Evolutionary conservation across 441 rosid species (phyloP).

Genomic region (Biscutella laevigata): DNA sequence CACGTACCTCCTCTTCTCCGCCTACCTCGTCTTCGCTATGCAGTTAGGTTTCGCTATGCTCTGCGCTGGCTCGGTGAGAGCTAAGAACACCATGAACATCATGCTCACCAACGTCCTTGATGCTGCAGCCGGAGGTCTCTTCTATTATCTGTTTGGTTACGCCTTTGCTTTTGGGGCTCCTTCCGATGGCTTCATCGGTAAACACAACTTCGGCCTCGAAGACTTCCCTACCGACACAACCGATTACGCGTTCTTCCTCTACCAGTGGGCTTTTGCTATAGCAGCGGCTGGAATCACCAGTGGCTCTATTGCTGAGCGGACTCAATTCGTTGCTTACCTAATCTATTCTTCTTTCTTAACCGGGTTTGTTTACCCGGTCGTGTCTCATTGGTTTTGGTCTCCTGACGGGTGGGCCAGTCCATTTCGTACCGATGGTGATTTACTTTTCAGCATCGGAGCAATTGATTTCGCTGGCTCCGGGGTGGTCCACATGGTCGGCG

Average conservation of each 20-base stretch:
- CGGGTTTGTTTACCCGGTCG: constrained; percentile 71
- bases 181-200: constrained; percentile 63
- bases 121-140: constrained; percentile 74
- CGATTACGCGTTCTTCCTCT: constrained; percentile 56
- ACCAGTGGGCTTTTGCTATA: constrained; percentile 84
- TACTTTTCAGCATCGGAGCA: constrained; percentile 59
- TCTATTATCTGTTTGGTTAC: constrained; percentile 68
- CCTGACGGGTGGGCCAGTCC: constrained; percentile 64
- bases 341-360: constrained; percentile 65
- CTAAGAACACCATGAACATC: constrained; percentile 74
- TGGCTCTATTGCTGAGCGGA: constrained; percentile 73
- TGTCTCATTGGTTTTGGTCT: constrained; percentile 78
- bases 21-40: constrained; percentile 74
- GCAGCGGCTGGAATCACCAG: constrained; percentile 80
- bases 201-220: constrained; percentile 47
- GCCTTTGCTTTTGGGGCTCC: constrained; percentile 66
- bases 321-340: constrained; percentile 71
- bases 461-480: constrained; percentile 82
- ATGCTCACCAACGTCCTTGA: constrained; percentile 87
- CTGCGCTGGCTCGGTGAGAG: constrained; percentile 78
- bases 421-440: constrained; percentile 24
- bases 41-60: constrained; percentile 92
- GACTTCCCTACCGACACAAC: constrained; percentile 32
- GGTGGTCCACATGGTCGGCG: constrained; percentile 66
- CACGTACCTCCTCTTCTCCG: constrained; percentile 71